These are phyloP conservation scores for Hypoxylon intermedium DNA, from an alignment of 495 filamentous ascomycete genomes.

Conservation along the genomic window DNA sequence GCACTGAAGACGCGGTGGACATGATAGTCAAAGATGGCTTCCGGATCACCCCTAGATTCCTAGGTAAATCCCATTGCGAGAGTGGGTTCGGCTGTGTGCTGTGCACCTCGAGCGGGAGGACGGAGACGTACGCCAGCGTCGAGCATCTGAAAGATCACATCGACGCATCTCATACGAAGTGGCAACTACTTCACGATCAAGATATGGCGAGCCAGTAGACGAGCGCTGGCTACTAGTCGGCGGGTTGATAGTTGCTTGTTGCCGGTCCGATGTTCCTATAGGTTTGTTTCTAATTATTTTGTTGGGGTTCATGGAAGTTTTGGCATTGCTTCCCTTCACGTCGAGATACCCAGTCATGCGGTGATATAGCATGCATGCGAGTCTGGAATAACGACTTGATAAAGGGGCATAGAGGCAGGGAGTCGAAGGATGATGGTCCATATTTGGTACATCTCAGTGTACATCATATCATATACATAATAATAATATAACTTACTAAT, in stretches of 20 bases:
- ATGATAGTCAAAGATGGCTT: conserved; percentile 46
- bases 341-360: no score
- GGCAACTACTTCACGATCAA: conserved; percentile 51
- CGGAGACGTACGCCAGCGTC: conserved; percentile 43
- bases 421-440: no score
- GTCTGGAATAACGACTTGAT: no score
- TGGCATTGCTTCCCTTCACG: no score
- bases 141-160: conserved; percentile 44
- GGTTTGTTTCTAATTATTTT: no score
- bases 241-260: background rate
- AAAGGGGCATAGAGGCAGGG: no score
- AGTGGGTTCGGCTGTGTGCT: conserved; percentile 38
- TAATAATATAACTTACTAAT: no score
- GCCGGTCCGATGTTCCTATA: no score
- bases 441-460: no score
- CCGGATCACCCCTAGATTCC: conserved; percentile 45
- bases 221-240: background rate
- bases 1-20: background rate
- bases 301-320: no score
- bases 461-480: no score
- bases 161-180: conserved; percentile 47
- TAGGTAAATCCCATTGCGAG: conserved; percentile 50
- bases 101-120: conserved; percentile 43
- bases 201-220: conserved; percentile 40
- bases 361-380: no score